A percentile compares a stretch with the other conserved stretches of the same genome.
phyloP scores from a whole-genome alignment of 2,329 filamentous ascomycete genomes.

The Fusarium verrucosum region DNA sequence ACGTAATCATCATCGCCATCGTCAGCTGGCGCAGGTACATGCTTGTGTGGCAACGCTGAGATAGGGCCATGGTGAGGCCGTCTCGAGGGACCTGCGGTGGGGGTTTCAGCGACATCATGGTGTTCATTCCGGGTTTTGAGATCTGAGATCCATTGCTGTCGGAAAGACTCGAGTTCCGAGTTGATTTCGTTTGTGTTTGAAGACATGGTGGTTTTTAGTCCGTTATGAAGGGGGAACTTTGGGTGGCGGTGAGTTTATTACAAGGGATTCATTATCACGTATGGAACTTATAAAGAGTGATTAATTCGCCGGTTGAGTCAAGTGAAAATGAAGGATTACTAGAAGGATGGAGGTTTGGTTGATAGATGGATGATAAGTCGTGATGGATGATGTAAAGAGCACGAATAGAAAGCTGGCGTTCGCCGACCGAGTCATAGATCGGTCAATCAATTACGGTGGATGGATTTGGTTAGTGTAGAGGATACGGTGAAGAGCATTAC shows the following conservation, averaged over 20 bases:
- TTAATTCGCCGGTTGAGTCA: constrained; percentile 31
- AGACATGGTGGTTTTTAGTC: constrained; percentile 33
- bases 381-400: constrained; percentile 40
- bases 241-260: constrained; percentile 16
- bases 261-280: constrained; percentile 36
- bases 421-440: constrained; percentile 33
- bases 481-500: constrained; percentile 1
- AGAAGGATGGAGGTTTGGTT: background rate
- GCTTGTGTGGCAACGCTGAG: constrained; percentile 30
- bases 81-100: constrained; percentile 23
- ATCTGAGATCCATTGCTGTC: constrained; percentile 86
- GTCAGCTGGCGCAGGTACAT: constrained; percentile 20
- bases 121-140: constrained; percentile 59
- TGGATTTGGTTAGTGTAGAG: constrained; percentile 17
- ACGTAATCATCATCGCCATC: constrained; percentile 52
- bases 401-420: constrained; percentile 31
- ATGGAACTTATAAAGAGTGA: background rate
- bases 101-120: constrained; percentile 16
- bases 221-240: constrained; percentile 23
- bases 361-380: constrained; percentile 17
- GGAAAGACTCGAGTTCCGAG: constrained; percentile 85
- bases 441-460: constrained; percentile 14
- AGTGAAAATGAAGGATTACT: constrained; percentile 2
- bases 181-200: constrained; percentile 55
- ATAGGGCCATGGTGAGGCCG: constrained; percentile 34